These are phyloP conservation scores for Trichoderma virens DNA, from an alignment of 495 filamentous ascomycete species.

Conservation along the genomic window DNA sequence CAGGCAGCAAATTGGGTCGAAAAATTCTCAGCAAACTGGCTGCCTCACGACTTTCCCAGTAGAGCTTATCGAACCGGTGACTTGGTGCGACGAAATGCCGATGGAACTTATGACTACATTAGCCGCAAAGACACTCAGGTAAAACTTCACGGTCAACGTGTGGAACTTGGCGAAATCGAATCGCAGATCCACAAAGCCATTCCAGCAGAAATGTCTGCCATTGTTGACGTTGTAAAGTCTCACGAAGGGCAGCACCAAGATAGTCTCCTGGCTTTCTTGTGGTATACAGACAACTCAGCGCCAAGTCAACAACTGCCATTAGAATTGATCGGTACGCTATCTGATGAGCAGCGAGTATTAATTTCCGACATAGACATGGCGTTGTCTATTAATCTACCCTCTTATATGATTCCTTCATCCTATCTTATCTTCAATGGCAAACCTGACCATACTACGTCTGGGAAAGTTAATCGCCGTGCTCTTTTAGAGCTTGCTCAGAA, in stretches of 20 bases:
- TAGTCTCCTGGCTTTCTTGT: neutral
- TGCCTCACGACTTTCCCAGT: neutral
- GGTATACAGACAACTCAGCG: neutral
- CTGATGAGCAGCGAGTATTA: neutral
- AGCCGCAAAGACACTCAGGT: constrained; percentile 9
- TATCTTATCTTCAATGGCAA: neutral
- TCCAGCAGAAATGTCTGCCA: constrained; percentile 4
- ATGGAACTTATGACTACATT: constrained; percentile 13
- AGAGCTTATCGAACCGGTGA: constrained; percentile 6
- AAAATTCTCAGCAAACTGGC: constrained; percentile 34
- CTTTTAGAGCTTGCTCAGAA: neutral
- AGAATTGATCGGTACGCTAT: neutral
- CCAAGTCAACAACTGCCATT: neutral
- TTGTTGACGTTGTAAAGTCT: constrained; percentile 11
- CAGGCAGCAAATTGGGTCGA: constrained; percentile 12
- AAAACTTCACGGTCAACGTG: constrained; percentile 5
- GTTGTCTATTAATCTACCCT: neutral
- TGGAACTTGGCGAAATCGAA: constrained; percentile 9
- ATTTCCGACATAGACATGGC: neutral
- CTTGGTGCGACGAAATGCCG: constrained; percentile 23
- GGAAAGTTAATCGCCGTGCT: neutral
- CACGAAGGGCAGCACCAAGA: neutral
- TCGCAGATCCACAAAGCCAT: neutral
- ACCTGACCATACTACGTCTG: neutral
- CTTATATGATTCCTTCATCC: neutral